Evolutionary conservation across 2,329 filamentous ascomycete genomes (phyloP).

Genomic region (Pseudocercospora pini-densiflorae): DNA sequence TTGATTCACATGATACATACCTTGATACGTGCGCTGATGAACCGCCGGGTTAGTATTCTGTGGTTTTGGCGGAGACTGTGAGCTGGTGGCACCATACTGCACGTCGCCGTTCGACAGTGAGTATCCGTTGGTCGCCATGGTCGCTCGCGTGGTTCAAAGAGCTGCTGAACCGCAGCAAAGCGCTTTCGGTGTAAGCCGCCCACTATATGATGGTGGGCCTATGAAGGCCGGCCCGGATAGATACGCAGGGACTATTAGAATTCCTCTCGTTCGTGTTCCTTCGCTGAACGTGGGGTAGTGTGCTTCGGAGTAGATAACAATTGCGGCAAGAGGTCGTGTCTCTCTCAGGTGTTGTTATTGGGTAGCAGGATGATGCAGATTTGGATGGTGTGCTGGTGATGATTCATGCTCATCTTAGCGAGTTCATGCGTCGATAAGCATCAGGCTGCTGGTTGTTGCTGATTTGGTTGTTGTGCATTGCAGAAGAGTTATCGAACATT

Average conservation of each 20-base stretch:
- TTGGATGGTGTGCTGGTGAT: conserved; percentile 20
- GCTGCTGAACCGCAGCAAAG: conserved; percentile 28
- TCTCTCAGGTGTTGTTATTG: conserved; percentile 36
- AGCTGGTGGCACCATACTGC: conserved; percentile 25
- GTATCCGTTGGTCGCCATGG: conserved; percentile 27
- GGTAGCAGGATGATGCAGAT: conserved; percentile 34
- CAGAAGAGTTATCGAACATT: background rate
- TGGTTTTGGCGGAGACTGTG: conserved; percentile 26
- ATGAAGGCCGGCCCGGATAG: conserved; percentile 9
- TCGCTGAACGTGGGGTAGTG: conserved; percentile 3
- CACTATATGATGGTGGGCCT: conserved; percentile 6
- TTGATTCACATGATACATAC: conserved; percentile 21
- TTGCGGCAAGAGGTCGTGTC: background rate
- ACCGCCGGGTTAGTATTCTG: conserved; percentile 17
- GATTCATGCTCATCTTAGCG: conserved; percentile 29
- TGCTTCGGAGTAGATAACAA: conserved; percentile 2
- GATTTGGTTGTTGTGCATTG: conserved; percentile 10
- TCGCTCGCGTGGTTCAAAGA: conserved; percentile 17
- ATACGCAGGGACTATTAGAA: conserved; percentile 16
- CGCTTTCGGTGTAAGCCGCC: conserved; percentile 20
- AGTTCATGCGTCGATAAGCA: conserved; percentile 13
- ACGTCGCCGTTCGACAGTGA: conserved; percentile 23
- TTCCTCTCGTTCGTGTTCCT: background rate
- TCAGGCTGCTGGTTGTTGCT: conserved; percentile 8
- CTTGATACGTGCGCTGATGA: conserved; percentile 37